Percentiles rank a stretch among this genome's conserved stretches.
These are phyloP conservation scores for Ambrosiella xylebori DNA, from an alignment of 2,329 filamentous ascomycete species.

Conservation along the genomic window DNA sequence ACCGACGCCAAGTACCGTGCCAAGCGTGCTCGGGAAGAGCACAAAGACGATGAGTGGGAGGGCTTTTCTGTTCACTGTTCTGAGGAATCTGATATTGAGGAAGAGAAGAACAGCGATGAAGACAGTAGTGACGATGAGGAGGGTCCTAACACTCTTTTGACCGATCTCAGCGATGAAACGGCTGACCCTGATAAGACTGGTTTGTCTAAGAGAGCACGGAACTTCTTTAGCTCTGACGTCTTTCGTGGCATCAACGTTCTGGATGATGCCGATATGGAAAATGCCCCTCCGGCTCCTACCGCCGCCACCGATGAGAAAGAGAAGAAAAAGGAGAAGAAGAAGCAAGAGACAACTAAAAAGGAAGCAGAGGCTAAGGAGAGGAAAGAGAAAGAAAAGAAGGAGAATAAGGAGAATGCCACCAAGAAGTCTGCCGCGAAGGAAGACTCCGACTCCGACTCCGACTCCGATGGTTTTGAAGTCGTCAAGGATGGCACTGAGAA, in stretches of 20 bases:
- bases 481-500: conserved; percentile 38
- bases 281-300: background rate
- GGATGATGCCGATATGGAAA: conserved; percentile 26
- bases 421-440: background rate
- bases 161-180: conserved; percentile 28
- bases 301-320: conserved; percentile 19
- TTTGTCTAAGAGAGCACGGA: conserved; percentile 68
- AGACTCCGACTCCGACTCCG: conserved; percentile 13
- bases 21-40: conserved; percentile 69
- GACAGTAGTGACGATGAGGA: conserved; percentile 20
- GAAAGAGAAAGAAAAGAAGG: conserved; percentile 12
- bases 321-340: conserved; percentile 20
- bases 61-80: conserved; percentile 60
- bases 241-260: conserved; percentile 55
- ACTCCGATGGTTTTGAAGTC: conserved; percentile 35
- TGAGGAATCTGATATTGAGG: conserved; percentile 36
- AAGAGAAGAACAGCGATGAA: conserved; percentile 28
- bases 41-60: conserved; percentile 80
- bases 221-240: conserved; percentile 90
- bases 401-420: conserved; percentile 3
- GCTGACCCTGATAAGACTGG: conserved; percentile 15
- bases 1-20: conserved; percentile 75
- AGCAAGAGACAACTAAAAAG: conserved; percentile 14
- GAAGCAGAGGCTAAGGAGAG: conserved; percentile 15
- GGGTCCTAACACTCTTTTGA: conserved; percentile 19